Percentiles rank a stretch among this genome's conserved stretches.
These are phyloP conservation scores for Lipomyces chichibuensis DNA, from an alignment of 805 yeast genomes.

Conservation along the genomic window DNA sequence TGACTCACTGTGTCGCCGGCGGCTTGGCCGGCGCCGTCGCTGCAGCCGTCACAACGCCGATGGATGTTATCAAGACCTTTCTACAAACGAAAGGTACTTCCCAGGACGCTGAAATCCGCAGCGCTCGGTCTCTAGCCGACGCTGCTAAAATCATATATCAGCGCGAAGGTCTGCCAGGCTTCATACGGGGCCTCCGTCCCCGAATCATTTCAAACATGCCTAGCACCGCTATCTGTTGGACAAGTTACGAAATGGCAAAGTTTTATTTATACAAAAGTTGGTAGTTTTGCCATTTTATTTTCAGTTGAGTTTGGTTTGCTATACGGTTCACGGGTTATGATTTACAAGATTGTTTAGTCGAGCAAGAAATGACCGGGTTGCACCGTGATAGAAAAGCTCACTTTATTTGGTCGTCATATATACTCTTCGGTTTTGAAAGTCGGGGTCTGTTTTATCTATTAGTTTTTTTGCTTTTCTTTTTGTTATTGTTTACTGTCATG, in stretches of 20 bases:
- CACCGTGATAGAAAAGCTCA: neutral
- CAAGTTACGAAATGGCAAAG: constrained; percentile 96
- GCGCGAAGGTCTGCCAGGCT: constrained; percentile 57
- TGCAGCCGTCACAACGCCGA: constrained; percentile 92
- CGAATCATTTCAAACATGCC: constrained; percentile 93
- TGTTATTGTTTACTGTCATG: neutral
- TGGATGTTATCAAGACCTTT: constrained; percentile 90
- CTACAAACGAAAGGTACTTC: constrained; percentile 72
- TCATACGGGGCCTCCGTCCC: constrained; percentile 84
- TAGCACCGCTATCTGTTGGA: constrained; percentile 96
- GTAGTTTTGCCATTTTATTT: constrained; percentile 2
- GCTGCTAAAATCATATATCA: constrained; percentile 70
- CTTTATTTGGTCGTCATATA: neutral
- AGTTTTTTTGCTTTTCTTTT: neutral
- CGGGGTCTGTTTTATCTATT: neutral
- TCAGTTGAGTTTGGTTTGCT: neutral
- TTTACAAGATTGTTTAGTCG: neutral
- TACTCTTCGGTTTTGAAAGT: neutral
- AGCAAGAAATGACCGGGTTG: neutral
- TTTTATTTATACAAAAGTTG: constrained; percentile 29
- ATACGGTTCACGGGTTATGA: neutral
- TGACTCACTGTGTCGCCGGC: constrained; percentile 88
- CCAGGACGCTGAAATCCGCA: constrained; percentile 47
- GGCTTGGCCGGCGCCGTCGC: constrained; percentile 94
- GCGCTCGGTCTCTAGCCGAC: constrained; percentile 65